A percentile compares a stretch with the other conserved stretches of the same genome.
Evolutionary conservation across 768 basidiomycete genomes (phyloP).

Genomic region (Mrakia frigida): DNA sequence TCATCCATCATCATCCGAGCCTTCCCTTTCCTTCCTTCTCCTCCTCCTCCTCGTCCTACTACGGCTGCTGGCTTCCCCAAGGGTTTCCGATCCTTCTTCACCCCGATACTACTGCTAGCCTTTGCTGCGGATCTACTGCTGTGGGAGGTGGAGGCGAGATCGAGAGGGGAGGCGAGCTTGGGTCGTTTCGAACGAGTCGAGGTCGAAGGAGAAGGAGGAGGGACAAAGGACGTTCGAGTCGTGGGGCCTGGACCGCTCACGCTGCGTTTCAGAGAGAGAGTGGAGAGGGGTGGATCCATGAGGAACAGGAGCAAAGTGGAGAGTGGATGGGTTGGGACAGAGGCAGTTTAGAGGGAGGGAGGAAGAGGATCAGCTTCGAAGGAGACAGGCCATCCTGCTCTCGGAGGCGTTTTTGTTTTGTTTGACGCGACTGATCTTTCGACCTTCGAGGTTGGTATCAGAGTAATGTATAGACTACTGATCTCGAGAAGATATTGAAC

Average conservation of each 20-base stretch:
- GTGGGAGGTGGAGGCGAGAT: not conserved
- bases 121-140: not conserved
- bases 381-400: too few species aligned
- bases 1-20: slow-evolving; percentile 7
- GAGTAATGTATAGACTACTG: too few species aligned
- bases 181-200: slow-evolving; percentile 1
- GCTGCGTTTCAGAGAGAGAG: not conserved
- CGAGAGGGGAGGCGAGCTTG: slow-evolving; percentile 1
- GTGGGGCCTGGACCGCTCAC: not conserved
- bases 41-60: not conserved
- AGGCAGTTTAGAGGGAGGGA: too few species aligned
- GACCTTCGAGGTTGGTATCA: too few species aligned
- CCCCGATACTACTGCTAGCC: not conserved
- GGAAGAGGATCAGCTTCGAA: too few species aligned
- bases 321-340: too few species aligned
- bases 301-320: not conserved
- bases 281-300: not conserved
- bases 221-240: not conserved
- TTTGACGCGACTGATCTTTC: too few species aligned
- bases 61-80: not conserved
- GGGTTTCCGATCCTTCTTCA: not conserved
- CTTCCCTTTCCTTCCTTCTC: not conserved
- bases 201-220: not conserved
- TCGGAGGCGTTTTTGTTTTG: too few species aligned
- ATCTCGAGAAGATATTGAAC: too few species aligned